Evolutionary conservation across 2,329 filamentous ascomycete genomes (phyloP).

Genomic region (Biscogniauxia marginata): DNA sequence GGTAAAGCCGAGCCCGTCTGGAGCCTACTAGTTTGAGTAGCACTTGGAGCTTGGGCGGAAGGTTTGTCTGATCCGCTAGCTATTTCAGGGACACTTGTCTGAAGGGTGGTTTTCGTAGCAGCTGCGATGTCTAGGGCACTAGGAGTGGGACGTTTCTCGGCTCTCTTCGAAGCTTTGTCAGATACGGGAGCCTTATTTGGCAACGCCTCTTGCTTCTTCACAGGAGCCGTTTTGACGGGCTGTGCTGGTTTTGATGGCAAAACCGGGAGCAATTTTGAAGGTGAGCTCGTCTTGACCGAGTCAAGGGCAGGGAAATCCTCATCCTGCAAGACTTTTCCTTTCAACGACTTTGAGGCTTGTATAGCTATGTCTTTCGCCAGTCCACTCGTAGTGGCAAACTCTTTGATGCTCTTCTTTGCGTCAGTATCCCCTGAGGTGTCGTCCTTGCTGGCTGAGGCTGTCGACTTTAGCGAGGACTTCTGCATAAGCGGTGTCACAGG

Average conservation of each 20-base stretch:
- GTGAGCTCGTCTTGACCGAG: conserved; percentile 40
- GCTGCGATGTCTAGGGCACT: conserved; percentile 50
- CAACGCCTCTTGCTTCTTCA: conserved; percentile 24
- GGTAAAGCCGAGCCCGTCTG: conserved; percentile 46
- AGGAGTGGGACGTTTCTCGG: conserved; percentile 40
- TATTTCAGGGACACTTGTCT: conserved; percentile 20
- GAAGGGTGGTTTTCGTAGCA: conserved; percentile 38
- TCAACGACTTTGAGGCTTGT: conserved; percentile 36
- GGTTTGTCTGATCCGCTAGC: conserved; percentile 27
- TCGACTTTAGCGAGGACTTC: conserved; percentile 27
- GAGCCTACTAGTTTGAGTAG: conserved; percentile 35
- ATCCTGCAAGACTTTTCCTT: conserved; percentile 48
- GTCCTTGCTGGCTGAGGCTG: conserved; percentile 23
- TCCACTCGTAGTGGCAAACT: conserved; percentile 44
- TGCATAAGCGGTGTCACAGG: conserved; percentile 33
- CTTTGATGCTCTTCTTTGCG: conserved; percentile 45
- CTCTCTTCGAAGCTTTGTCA: conserved; percentile 24
- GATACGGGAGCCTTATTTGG: conserved; percentile 17
- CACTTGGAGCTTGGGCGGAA: conserved; percentile 28
- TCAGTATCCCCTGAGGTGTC: conserved; percentile 21
- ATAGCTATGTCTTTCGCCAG: conserved; percentile 46
- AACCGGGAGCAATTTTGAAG: conserved; percentile 32
- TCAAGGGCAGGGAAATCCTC: conserved; percentile 64
- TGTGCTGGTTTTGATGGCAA: conserved; percentile 31
- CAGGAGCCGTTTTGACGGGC: conserved; percentile 28